phyloP scores from a whole-genome alignment of 2,329 filamentous ascomycete species.

The Pseudogymnoascus sp. region DNA sequence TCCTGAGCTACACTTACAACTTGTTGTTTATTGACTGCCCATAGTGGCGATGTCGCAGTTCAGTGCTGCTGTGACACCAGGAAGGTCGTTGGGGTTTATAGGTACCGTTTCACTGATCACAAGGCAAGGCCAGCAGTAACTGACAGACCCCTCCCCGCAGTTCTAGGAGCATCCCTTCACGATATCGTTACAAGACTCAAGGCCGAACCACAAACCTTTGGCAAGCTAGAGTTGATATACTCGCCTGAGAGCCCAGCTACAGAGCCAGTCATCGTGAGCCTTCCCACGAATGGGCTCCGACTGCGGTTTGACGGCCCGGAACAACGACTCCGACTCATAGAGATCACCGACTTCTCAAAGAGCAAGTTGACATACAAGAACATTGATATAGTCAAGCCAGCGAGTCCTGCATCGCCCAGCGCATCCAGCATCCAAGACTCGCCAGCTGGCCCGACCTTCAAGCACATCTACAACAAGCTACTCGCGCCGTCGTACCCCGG shows the following conservation, averaged over 20 bases:
- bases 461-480: slow-evolving; percentile 86
- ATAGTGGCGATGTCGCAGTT: slow-evolving; percentile 36
- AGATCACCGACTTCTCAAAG: slow-evolving; percentile 83
- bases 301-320: slow-evolving; percentile 90
- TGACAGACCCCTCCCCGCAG: slow-evolving; percentile 36
- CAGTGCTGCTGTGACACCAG: slow-evolving; percentile 56
- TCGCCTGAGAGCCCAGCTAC: slow-evolving; percentile 65
- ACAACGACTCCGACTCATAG: slow-evolving; percentile 82
- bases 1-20: not conserved
- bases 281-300: slow-evolving; percentile 80
- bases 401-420: slow-evolving; percentile 27
- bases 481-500: slow-evolving; percentile 90
- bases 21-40: not conserved
- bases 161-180: slow-evolving; percentile 83
- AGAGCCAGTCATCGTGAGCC: slow-evolving; percentile 63
- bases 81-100: slow-evolving; percentile 43
- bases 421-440: slow-evolving; percentile 24
- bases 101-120: slow-evolving; percentile 28
- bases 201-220: slow-evolving; percentile 73
- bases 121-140: not conserved
- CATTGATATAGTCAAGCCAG: slow-evolving; percentile 65
- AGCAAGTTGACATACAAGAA: slow-evolving; percentile 75
- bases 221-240: slow-evolving; percentile 74
- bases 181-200: slow-evolving; percentile 83
- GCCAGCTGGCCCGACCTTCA: slow-evolving; percentile 63